These are phyloP conservation scores for Euphrasia confusa DNA, from an alignment of 257 asterid species.

Conservation along the genomic window DNA sequence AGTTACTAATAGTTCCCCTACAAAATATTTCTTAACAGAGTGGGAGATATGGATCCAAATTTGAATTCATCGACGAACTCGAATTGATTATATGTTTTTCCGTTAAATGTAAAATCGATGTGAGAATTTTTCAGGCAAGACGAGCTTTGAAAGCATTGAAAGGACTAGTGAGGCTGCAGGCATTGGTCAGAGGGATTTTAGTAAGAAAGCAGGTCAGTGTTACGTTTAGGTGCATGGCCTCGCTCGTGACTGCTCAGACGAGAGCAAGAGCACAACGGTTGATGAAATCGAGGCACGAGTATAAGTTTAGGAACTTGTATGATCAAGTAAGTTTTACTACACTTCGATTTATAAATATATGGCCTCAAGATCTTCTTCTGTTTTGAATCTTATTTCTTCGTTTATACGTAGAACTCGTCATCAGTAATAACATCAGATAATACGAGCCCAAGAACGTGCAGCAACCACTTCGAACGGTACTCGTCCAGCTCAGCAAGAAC, in stretches of 20 bases:
- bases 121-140: slow-evolving; percentile 50
- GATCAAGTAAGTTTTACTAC: slow-evolving; percentile 34
- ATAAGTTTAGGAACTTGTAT: slow-evolving; percentile 27
- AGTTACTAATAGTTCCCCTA: neutral
- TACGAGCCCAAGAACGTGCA: slow-evolving; percentile 44
- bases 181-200: slow-evolving; percentile 79
- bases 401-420: neutral
- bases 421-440: slow-evolving; percentile 37
- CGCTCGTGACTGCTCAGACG: slow-evolving; percentile 86
- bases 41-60: too few relatives aligned
- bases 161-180: slow-evolving; percentile 89
- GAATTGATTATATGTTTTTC: too few relatives aligned
- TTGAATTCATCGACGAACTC: neutral
- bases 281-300: slow-evolving; percentile 41
- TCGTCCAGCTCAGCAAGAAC: slow-evolving; percentile 28
- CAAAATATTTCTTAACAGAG: too few relatives aligned
- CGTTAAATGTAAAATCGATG: too few relatives aligned
- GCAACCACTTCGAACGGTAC: slow-evolving; percentile 51
- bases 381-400: too few relatives aligned
- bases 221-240: slow-evolving; percentile 80
- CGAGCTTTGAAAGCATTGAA: slow-evolving; percentile 82
- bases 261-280: slow-evolving; percentile 69
- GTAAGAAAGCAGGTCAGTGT: slow-evolving; percentile 74
- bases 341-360: too few relatives aligned
- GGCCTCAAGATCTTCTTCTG: too few relatives aligned